These are phyloP conservation scores for Psidium friedrichsthalianum DNA, from an alignment of 345 rosid genomes.

Conservation along the genomic window DNA sequence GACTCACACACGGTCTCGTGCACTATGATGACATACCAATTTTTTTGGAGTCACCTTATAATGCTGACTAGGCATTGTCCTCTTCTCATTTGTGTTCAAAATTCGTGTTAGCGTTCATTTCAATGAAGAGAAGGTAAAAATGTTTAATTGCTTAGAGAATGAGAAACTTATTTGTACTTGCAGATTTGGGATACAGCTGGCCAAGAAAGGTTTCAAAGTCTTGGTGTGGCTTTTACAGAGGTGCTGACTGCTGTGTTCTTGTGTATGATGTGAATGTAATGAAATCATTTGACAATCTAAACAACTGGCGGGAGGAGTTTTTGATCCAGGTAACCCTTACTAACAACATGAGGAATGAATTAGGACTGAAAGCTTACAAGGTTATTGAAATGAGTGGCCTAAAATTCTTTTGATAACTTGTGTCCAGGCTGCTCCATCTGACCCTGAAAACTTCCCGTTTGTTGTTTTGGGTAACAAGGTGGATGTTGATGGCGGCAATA, in stretches of 20 bases:
- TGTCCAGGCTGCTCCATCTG: constrained; percentile 71
- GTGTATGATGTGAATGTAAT: constrained; percentile 38
- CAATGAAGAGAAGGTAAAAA: neutral
- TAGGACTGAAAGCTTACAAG: neutral
- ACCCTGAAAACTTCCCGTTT: constrained; percentile 82
- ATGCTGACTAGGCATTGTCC: neutral
- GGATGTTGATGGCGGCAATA: constrained; percentile 76
- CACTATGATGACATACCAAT: neutral
- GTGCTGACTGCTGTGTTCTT: constrained; percentile 42
- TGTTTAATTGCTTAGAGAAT: neutral
- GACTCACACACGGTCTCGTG: neutral
- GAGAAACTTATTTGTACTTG: neutral
- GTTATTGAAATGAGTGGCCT: neutral
- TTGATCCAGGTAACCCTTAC: constrained; percentile 23
- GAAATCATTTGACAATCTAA: constrained; percentile 40
- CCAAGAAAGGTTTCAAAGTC: constrained; percentile 43
- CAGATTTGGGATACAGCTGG: constrained; percentile 51
- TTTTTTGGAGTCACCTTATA: neutral
- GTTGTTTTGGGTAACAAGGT: constrained; percentile 80
- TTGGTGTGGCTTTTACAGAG: constrained; percentile 44
- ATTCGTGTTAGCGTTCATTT: neutral
- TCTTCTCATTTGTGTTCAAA: neutral
- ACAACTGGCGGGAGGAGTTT: constrained; percentile 40
- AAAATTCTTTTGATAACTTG: neutral
- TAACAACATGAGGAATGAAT: neutral